phyloP scores from a whole-genome alignment of 129 eudicot species.

The Daucus carota region DNA sequence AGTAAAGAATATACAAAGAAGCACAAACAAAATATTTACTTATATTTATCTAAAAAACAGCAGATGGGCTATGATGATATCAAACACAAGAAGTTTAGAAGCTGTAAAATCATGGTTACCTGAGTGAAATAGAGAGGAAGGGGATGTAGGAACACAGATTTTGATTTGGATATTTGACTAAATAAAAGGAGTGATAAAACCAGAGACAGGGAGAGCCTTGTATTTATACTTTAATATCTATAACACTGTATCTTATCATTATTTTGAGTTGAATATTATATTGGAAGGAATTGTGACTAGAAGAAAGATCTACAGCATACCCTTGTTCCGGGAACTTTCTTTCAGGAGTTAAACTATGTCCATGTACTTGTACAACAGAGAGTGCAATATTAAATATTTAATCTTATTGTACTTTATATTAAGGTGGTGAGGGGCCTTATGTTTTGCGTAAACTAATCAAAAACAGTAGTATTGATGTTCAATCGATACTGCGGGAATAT shows the following conservation, averaged over 20 bases:
- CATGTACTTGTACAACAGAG: no score
- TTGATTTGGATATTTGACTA: not conserved
- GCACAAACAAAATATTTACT: no score
- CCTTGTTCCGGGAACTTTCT: not conserved
- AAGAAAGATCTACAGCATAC: not conserved
- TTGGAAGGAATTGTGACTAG: not conserved
- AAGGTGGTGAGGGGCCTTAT: no score
- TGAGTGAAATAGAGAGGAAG: not conserved
- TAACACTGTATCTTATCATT: not conserved
- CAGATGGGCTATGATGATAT: not conserved
- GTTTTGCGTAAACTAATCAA: no score
- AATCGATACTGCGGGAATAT: no score
- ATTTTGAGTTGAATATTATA: not conserved
- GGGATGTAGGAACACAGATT: not conserved
- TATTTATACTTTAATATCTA: not conserved
- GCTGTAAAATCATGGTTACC: not conserved
- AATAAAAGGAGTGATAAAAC: not conserved
- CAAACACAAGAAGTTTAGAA: not conserved
- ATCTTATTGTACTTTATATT: no score
- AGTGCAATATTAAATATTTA: no score
- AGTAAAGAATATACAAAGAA: no score
- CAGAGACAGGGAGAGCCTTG: not conserved
- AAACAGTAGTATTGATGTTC: no score
- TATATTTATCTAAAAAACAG: not conserved
- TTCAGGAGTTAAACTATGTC: not conserved